Evolutionary conservation across 140 eudicot genomes (phyloP).

Genomic region (Bidens hawaiensis): DNA sequence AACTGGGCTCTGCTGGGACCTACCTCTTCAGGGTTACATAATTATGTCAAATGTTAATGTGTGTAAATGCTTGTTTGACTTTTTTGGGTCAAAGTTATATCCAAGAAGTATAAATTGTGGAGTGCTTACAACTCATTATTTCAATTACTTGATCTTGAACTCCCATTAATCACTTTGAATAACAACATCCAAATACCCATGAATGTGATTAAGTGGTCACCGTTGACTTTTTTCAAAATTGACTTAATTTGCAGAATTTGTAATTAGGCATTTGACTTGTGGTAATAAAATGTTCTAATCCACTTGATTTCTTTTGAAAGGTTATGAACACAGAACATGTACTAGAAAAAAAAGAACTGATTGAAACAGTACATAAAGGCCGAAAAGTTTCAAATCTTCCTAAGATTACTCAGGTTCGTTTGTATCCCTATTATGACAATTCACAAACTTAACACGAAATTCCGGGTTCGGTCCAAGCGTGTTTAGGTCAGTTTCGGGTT

Average conservation of each 20-base stretch:
- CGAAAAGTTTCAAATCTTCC: background rate
- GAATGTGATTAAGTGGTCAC: background rate
- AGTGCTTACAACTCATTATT: too few relatives aligned
- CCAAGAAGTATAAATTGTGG: too few relatives aligned
- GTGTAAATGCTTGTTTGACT: background rate
- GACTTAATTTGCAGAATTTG: background rate
- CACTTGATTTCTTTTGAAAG: background rate
- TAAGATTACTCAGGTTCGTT: constrained; percentile 1
- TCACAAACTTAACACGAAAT: too few relatives aligned
- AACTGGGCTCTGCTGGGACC: too few relatives aligned
- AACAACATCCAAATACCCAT: too few relatives aligned
- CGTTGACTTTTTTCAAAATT: background rate
- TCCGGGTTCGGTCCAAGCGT: too few relatives aligned
- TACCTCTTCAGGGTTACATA: too few relatives aligned
- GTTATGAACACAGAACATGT: background rate
- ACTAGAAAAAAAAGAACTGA: background rate
- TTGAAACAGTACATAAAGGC: background rate
- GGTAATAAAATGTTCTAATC: background rate
- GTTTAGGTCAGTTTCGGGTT: too few relatives aligned
- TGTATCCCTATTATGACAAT: background rate
- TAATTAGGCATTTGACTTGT: background rate
- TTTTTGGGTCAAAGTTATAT: too few relatives aligned
- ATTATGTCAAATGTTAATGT: background rate
- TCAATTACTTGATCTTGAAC: too few relatives aligned
- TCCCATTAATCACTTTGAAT: too few relatives aligned